Evolutionary conservation across 768 basidiomycete genomes (phyloP).

Genomic region (Leccinum subgranulosum): DNA sequence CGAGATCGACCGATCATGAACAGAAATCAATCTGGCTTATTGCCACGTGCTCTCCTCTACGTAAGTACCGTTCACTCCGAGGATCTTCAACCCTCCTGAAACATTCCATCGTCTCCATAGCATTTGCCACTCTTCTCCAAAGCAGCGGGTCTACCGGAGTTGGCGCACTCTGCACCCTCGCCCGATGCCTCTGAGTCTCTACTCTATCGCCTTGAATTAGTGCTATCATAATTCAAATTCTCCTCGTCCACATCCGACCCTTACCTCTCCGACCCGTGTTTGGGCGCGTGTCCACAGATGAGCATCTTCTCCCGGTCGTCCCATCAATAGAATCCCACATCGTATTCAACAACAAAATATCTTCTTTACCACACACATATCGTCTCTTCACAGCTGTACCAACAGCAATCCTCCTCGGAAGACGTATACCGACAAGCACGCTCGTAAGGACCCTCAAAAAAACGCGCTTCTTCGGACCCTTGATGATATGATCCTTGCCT

Average conservation of each 20-base stretch:
- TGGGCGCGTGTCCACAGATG: conserved; percentile 9
- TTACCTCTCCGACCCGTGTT: neutral
- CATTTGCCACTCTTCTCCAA: neutral
- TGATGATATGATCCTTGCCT: neutral
- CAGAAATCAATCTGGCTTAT: too few species aligned
- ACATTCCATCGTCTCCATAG: neutral
- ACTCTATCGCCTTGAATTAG: neutral
- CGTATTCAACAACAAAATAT: neutral
- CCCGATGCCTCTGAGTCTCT: neutral
- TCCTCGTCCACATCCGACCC: neutral
- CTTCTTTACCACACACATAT: too few species aligned
- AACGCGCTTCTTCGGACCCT: neutral
- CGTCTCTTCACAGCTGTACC: neutral
- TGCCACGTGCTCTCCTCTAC: neutral
- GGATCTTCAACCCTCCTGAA: neutral
- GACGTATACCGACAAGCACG: too few species aligned
- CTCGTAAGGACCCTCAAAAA: neutral
- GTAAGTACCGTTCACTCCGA: conserved; percentile 4
- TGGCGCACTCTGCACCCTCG: neutral
- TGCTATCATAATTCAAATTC: neutral
- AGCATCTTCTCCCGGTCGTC: neutral
- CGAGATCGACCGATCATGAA: conserved; percentile 10
- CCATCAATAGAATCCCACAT: neutral
- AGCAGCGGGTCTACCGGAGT: neutral
- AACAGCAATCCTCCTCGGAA: neutral